These are phyloP conservation scores for Angomonas desouzai DNA, from an alignment of 208 protist genomes.

Conservation along the genomic window DNA sequence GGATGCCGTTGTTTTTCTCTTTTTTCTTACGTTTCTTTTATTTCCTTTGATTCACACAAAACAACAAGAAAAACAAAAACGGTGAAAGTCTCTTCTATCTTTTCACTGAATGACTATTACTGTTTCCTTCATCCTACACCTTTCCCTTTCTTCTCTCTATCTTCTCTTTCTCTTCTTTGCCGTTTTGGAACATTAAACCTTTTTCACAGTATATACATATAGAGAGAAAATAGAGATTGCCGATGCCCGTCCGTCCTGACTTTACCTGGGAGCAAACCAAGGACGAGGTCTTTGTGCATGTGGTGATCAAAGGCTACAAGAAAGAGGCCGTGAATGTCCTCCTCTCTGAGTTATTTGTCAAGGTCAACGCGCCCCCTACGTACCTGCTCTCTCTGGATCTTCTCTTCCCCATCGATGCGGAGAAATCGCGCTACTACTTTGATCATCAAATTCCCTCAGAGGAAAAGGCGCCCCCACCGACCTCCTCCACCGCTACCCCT, in stretches of 20 bases:
- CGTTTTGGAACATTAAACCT: too few species aligned
- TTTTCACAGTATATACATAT: too few species aligned
- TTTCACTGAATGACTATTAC: too few species aligned
- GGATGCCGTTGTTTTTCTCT: background rate
- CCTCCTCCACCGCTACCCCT: background rate
- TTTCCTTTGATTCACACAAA: background rate
- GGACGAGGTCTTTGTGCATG: conserved; percentile 62
- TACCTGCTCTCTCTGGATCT: conserved; percentile 88
- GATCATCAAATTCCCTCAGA: conserved; percentile 7
- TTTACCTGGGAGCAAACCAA: conserved; percentile 88
- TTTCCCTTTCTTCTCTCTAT: too few species aligned
- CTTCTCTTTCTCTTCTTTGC: too few species aligned
- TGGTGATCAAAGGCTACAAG: conserved; percentile 77
- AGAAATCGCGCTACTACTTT: conserved; percentile 55
- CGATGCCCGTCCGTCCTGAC: conserved; percentile 83
- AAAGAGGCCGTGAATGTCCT: conserved; percentile 85
- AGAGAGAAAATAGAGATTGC: too few species aligned
- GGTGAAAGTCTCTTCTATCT: too few species aligned
- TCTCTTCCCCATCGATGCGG: conserved; percentile 57
- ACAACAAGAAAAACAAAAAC: conserved; percentile 1
- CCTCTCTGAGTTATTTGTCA: conserved; percentile 76
- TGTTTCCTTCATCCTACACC: too few species aligned
- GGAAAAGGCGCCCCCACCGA: background rate
- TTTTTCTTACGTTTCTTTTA: background rate
- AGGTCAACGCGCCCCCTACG: conserved; percentile 79